phyloP scores from a whole-genome alignment of 2,329 filamentous ascomycete genomes.

The Trichophyton schoenleinii region DNA sequence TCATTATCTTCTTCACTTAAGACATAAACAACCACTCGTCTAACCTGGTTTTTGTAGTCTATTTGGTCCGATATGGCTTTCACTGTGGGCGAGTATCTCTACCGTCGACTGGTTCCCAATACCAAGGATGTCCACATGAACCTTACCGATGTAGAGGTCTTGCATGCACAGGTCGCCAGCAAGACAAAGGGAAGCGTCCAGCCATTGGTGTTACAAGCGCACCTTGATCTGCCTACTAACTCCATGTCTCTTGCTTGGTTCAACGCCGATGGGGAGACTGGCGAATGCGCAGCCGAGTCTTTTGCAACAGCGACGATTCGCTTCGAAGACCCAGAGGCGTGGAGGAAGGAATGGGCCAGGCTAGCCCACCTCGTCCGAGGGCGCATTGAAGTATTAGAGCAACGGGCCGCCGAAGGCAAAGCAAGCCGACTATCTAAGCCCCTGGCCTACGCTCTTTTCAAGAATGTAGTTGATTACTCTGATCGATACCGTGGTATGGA shows the following conservation, averaged over 20 bases:
- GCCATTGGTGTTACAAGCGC: neutral
- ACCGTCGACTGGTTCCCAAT: neutral
- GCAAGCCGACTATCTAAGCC: conserved; percentile 22
- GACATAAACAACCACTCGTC: neutral
- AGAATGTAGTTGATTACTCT: conserved; percentile 24
- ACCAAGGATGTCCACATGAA: neutral
- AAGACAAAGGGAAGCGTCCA: neutral
- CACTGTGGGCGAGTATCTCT: neutral
- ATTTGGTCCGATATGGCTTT: neutral
- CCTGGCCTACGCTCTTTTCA: conserved; percentile 28
- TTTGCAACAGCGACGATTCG: conserved; percentile 5
- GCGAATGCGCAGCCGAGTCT: neutral
- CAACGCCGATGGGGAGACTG: neutral
- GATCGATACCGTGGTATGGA: conserved; percentile 26
- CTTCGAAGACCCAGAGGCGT: conserved; percentile 8
- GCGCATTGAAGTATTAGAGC: conserved; percentile 16
- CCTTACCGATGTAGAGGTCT: neutral
- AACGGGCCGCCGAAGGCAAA: conserved; percentile 17
- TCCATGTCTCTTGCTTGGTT: neutral
- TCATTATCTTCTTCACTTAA: neutral
- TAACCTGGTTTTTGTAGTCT: neutral
- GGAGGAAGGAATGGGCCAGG: conserved; percentile 19
- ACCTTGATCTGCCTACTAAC: neutral
- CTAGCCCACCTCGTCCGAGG: neutral
- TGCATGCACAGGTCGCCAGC: neutral